These are phyloP conservation scores for Plasmodium berghei DNA, from an alignment of 169 alveolate genomes.

Conservation along the genomic window DNA sequence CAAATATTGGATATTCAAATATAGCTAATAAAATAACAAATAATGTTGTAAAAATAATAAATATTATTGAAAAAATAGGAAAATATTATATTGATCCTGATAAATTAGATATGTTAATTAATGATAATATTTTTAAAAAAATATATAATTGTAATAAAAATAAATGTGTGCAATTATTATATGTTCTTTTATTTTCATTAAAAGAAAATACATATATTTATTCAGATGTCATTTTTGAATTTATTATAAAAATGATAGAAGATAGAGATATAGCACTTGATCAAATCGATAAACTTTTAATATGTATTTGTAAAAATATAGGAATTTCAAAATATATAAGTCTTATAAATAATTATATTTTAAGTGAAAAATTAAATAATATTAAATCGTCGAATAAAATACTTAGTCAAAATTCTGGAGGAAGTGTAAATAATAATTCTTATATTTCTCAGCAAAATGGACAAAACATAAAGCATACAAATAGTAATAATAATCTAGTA, in stretches of 20 bases:
- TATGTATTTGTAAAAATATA: slow-evolving; percentile 49
- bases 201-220: slow-evolving; percentile 46
- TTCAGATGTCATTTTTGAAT: slow-evolving; percentile 44
- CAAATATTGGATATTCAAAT: not conserved
- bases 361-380: slow-evolving; percentile 27
- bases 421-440: not conserved
- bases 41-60: slow-evolving; percentile 30
- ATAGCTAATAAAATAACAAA: not conserved
- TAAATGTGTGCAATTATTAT: slow-evolving; percentile 44
- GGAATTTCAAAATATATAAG: slow-evolving; percentile 65
- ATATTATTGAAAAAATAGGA: slow-evolving; percentile 52
- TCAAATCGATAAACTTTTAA: slow-evolving; percentile 44
- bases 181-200: slow-evolving; percentile 45
- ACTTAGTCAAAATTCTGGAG: not conserved
- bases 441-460: not conserved
- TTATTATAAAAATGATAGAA: slow-evolving; percentile 22
- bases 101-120: slow-evolving; percentile 35
- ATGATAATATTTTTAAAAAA: slow-evolving; percentile 18
- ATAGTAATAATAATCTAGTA: not conserved
- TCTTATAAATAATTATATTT: slow-evolving; percentile 45
- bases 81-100: slow-evolving; percentile 61
- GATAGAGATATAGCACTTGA: slow-evolving; percentile 36
- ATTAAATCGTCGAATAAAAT: not conserved
- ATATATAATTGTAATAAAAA: slow-evolving; percentile 41
- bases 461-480: not conserved